Conservation (phyloP, 139 green algal species). For the Chlorella sp. region DNA sequence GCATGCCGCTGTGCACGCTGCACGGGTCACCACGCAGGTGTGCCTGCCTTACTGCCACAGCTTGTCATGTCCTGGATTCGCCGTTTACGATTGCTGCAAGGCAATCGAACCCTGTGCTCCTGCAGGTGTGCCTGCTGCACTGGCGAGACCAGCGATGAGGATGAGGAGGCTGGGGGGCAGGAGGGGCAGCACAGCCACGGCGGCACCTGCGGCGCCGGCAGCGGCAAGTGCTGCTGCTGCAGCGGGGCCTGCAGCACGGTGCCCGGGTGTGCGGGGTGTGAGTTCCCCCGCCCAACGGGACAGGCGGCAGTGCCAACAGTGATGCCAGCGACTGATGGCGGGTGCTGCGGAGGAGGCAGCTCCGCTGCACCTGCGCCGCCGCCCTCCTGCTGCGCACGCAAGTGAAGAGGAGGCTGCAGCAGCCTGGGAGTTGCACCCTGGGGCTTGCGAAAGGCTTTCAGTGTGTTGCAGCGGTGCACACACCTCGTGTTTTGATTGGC, state of each 20-base stretch:
- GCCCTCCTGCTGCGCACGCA: not conserved
- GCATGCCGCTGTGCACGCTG: too few relatives aligned
- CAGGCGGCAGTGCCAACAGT: not conserved
- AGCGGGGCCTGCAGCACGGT: not conserved
- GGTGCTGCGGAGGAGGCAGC: not conserved
- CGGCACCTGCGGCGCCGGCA: constrained; percentile 25
- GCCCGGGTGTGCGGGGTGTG: not conserved
- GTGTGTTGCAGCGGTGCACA: too few relatives aligned
- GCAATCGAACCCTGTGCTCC: not conserved
- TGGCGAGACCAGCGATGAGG: constrained; percentile 1
- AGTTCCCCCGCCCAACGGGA: not conserved
- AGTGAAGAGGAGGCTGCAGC: not conserved
- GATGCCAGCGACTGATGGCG: not conserved
- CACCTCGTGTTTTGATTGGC: too few relatives aligned
- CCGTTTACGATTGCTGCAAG: too few relatives aligned
- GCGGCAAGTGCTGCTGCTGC: constrained; percentile 28
- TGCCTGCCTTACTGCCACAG: not conserved
- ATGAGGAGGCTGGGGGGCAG: not conserved
- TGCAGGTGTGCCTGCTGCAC: constrained; percentile 22
- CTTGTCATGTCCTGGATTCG: not conserved
- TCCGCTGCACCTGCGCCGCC: too few relatives aligned
- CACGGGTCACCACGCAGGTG: too few relatives aligned
- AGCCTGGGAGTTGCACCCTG: too few relatives aligned
- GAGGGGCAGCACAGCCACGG: not conserved
- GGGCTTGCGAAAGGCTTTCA: too few relatives aligned